Base-by-base conservation (phyloP, 805 yeast genomes). In the Cyberlindnera nakhonratchasimensis region DNA sequence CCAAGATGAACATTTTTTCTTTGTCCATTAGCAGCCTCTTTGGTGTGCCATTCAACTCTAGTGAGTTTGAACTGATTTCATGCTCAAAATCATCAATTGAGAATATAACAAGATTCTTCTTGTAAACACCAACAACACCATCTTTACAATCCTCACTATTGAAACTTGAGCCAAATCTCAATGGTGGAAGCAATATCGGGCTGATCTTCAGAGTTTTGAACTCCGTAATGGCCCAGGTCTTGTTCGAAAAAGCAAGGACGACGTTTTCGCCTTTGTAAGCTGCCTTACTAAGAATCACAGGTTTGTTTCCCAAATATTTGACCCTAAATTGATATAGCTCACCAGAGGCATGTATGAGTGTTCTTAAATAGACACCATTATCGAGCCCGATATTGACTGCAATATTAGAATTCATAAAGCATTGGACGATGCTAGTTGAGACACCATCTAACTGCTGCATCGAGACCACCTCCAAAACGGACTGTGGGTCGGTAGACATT, bases 331-430 rank as follows among this genome's bases (percentile, higher is more conserved):
- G 82, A 1, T 75, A 65, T 12, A 83, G 58, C 17, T 77, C 71
- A 3, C 96, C 96, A 4, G 82, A 69, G 0, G 59, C 55, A 54
- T 85, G 87, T 29, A 89, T 52, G 6, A 66, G 63, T 0, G 87
- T 75, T 14, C 82, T 67, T 2, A 81, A 80, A 63, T 83, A 87
- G 2, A 90, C 77, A 17, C 98, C 98, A 59, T 80, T 86, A n/a
- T 66, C 73, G 70, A 89, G 71, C 2, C 97, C 97, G 37, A 88
- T 74, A 61, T 89, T 95, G 10, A 86, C 71, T 45, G 65, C 70
- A 3, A 66, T 46, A 7, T 44, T 37, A 16, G 42, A 35, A 16
- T 50, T 39, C 52, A 45, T 40, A 19, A 40, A 13, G 6, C 61
- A 45, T 44, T 64, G 52, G 14, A 74, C 37, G 12, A 66, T 52